These are phyloP conservation scores for Pythium dissimile DNA, from an alignment of 352 stramenopile genomes.

Conservation along the genomic window DNA sequence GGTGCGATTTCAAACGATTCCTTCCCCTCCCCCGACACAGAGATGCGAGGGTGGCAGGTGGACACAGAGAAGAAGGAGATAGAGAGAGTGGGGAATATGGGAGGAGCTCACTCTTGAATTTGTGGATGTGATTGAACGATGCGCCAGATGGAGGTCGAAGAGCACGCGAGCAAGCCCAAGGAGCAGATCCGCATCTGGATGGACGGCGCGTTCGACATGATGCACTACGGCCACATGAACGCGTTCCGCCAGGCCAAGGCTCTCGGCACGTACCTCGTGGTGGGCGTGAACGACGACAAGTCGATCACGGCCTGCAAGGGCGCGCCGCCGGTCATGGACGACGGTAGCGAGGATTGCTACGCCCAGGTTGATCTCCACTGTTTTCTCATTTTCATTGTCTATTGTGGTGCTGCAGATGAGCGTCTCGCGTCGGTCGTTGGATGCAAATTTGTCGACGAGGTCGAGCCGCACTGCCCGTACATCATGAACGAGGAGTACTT, in stretches of 20 bases:
- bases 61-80: no score
- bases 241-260: constrained; percentile 95
- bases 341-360: constrained; percentile 56
- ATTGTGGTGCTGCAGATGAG: constrained; percentile 69
- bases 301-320: constrained; percentile 97
- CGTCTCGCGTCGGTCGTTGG: constrained; percentile 93
- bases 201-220: constrained; percentile 99
- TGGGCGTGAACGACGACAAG: constrained; percentile 98
- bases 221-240: constrained; percentile 99
- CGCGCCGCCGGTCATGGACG: constrained; percentile 94
- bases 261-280: constrained; percentile 96
- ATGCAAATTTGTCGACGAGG: constrained; percentile 99
- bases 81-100: background rate
- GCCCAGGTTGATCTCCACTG: no score
- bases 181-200: constrained; percentile 97
- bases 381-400: no score
- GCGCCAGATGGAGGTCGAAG: constrained; percentile 84
- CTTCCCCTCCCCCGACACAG: background rate
- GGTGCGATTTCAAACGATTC: constrained; percentile 18
- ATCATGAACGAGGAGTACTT: constrained; percentile 99
- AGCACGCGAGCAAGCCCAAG: constrained; percentile 56
- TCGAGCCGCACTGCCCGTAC: constrained; percentile 97
- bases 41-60: no score
- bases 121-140: background rate
- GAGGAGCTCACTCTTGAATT: background rate